Evolutionary conservation across 129 eudicot genomes (phyloP).

Genomic region (Pulicaria dysenterica): DNA sequence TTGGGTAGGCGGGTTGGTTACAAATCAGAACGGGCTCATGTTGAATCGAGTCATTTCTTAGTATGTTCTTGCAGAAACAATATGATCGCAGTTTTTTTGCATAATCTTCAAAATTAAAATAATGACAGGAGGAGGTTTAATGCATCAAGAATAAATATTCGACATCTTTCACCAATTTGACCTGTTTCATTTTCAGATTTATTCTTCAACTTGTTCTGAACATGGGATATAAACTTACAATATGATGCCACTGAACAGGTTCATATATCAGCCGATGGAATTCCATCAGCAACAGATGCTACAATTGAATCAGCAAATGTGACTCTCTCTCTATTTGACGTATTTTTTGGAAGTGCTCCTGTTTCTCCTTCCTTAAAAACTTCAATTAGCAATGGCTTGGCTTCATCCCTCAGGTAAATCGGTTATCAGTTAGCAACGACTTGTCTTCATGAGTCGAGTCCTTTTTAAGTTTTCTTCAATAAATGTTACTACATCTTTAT

Average conservation of each 20-base stretch:
- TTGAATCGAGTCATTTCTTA: not conserved
- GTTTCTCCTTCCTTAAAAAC: constrained; percentile 92
- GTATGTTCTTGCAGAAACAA: not conserved
- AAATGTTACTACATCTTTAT: not conserved
- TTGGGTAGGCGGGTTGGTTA: not conserved
- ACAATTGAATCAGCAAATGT: constrained; percentile 68
- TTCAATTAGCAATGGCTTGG: constrained; percentile 60
- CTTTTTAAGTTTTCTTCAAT: constrained; percentile 21
- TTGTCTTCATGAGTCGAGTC: constrained; percentile 20
- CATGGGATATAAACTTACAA: not conserved
- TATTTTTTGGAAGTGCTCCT: constrained; percentile 71
- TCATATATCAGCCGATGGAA: constrained; percentile 56
- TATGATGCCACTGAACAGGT: constrained; percentile 44
- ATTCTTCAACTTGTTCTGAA: not conserved
- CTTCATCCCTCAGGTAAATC: constrained; percentile 42
- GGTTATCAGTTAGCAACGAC: constrained; percentile 3
- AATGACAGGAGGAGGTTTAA: not conserved
- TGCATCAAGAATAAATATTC: not conserved
- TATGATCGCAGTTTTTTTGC: not conserved
- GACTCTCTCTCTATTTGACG: constrained; percentile 74
- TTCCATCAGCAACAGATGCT: constrained; percentile 65
- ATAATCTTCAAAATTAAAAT: not conserved
- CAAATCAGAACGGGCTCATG: not conserved
- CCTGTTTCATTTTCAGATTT: not conserved
- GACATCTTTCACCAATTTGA: not conserved